phyloP scores from a whole-genome alignment of 805 yeast species.

The Schwanniomyces pseudopolymorphus region DNA sequence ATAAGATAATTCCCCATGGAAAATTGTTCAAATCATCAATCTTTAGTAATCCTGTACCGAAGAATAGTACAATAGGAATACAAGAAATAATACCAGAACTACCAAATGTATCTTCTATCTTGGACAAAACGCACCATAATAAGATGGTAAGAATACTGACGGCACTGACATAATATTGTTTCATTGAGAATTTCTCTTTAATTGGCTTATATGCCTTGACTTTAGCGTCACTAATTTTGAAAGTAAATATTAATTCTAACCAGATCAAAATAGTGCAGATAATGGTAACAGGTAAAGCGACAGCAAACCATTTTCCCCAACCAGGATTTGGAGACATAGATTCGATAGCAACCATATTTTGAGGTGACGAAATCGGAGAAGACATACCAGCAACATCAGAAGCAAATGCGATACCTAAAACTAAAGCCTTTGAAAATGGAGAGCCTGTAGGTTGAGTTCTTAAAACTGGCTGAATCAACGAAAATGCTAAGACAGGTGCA shows the following conservation, averaged over 20 bases:
- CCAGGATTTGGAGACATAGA: constrained; percentile 80
- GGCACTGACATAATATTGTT: constrained; percentile 42
- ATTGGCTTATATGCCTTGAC: constrained; percentile 50
- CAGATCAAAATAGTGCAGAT: constrained; percentile 68
- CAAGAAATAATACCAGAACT: constrained; percentile 49
- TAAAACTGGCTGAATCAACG: constrained; percentile 86
- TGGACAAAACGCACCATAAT: constrained; percentile 49
- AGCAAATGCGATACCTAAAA: constrained; percentile 89
- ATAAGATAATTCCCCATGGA: constrained; percentile 55
- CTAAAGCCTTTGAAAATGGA: constrained; percentile 76
- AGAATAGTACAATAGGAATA: constrained; percentile 48
- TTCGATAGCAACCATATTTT: constrained; percentile 86
- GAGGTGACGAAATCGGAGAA: constrained; percentile 96
- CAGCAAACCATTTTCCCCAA: constrained; percentile 94
- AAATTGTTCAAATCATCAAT: constrained; percentile 49
- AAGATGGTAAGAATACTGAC: constrained; percentile 46
- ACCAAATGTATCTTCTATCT: constrained; percentile 44
- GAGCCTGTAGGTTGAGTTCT: constrained; percentile 80
- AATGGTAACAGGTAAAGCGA: constrained; percentile 77
- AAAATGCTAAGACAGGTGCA: constrained; percentile 90
- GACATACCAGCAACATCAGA: constrained; percentile 96
- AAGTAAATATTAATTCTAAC: constrained; percentile 66
- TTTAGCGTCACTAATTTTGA: constrained; percentile 49
- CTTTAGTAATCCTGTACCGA: constrained; percentile 50
- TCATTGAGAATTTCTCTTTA: constrained; percentile 42